Percentiles rank a stretch among this genome's conserved stretches.
Evolutionary conservation across 108 stramenopile species (phyloP).

Genomic region (Hondaea fermentalgiana): DNA sequence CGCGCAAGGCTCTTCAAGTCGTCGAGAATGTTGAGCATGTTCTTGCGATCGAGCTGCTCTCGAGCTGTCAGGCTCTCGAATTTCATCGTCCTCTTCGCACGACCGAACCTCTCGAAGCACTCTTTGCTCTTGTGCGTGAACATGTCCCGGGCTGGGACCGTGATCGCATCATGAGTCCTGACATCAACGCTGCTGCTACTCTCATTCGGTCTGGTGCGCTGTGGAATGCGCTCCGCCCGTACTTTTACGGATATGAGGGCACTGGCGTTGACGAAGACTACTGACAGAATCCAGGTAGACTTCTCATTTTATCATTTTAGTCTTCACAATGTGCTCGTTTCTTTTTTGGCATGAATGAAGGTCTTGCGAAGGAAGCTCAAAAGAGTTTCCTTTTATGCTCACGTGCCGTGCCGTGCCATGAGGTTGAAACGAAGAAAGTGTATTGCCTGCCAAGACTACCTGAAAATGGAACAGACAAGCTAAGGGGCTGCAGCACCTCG

Average conservation of each 20-base stretch:
- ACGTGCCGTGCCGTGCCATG: too few relatives aligned
- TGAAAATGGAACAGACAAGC: too few relatives aligned
- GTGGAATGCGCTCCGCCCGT: neutral
- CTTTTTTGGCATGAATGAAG: too few relatives aligned
- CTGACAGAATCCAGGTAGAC: too few relatives aligned
- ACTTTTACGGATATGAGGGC: neutral
- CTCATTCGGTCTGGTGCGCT: conserved; percentile 12
- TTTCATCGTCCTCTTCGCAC: conserved; percentile 28
- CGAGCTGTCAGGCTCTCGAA: conserved; percentile 25
- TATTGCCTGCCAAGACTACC: too few relatives aligned
- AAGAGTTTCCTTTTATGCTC: too few relatives aligned
- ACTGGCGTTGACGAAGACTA: neutral
- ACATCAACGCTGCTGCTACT: conserved; percentile 15
- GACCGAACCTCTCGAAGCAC: conserved; percentile 13
- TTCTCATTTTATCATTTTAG: too few relatives aligned
- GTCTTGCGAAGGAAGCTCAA: too few relatives aligned
- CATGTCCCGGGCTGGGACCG: conserved; percentile 4
- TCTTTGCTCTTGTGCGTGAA: conserved; percentile 2
- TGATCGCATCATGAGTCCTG: conserved; percentile 22
- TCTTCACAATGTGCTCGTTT: too few relatives aligned
- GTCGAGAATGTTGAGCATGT: conserved; percentile 28
- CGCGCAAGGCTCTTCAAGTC: conserved; percentile 20
- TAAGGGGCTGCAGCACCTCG: too few relatives aligned
- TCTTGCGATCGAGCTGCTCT: conserved; percentile 28
- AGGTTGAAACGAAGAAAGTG: too few relatives aligned